Evolutionary conservation across 306 rosid genomes (phyloP).

Genomic region (Cotoneaster glaucophyllus): DNA sequence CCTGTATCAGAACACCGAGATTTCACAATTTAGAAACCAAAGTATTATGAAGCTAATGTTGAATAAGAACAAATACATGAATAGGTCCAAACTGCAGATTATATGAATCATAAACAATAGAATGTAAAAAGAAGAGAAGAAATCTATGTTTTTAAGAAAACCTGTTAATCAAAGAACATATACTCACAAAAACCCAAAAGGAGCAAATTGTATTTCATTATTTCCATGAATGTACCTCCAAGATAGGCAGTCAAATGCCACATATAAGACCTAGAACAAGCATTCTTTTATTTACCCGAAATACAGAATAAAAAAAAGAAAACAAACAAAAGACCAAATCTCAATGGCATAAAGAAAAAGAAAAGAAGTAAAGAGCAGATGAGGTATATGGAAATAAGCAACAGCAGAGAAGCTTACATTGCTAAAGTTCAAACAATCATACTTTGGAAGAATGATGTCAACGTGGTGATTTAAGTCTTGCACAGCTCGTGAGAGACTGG

Average conservation of each 20-base stretch:
- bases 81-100: background rate
- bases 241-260: background rate
- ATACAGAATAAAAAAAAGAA: background rate
- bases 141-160: background rate
- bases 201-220: background rate
- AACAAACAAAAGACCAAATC: background rate
- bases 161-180: background rate
- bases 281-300: background rate
- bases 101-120: background rate
- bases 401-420: constrained; percentile 57
- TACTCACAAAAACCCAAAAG: background rate
- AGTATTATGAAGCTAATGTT: background rate
- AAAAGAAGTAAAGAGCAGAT: background rate
- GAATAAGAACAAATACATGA: background rate
- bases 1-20: constrained; percentile 40
- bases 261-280: background rate
- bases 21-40: background rate
- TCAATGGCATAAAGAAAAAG: background rate
- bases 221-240: background rate
- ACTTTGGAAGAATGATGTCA: constrained; percentile 80
- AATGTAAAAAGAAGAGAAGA: background rate
- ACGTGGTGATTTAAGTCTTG: constrained; percentile 75
- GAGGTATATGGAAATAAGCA: constrained; percentile 10
- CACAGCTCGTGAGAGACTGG: constrained; percentile 77
- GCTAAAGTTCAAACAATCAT: constrained; percentile 78